Percentiles rank a stretch among this genome's conserved stretches.
phyloP scores from a whole-genome alignment of 2,329 filamentous ascomycete species.

The Fusarium concolor region DNA sequence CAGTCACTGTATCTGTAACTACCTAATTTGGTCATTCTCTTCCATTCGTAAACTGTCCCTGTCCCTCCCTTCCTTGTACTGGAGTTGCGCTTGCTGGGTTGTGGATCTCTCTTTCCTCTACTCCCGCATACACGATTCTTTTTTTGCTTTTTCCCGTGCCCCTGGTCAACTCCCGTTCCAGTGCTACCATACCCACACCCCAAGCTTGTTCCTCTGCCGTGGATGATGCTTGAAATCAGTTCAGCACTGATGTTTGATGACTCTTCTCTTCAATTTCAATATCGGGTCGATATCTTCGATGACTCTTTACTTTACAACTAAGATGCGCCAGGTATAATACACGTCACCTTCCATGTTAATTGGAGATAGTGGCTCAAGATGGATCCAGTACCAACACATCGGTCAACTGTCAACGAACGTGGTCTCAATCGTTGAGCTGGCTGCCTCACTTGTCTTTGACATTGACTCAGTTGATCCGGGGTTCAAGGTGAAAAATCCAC shows the following conservation, averaged over 20 bases:
- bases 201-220: not conserved
- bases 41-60: constrained; percentile 3
- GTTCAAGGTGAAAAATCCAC: constrained; percentile 4
- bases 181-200: constrained; percentile 40
- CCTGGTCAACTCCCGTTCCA: constrained; percentile 34
- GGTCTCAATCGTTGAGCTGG: constrained; percentile 8
- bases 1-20: too few species aligned
- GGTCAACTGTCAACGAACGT: not conserved
- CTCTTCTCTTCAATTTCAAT: not conserved
- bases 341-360: constrained; percentile 26
- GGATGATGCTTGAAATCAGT: too few species aligned
- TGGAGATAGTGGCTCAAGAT: constrained; percentile 2
- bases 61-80: not conserved
- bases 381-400: constrained; percentile 7
- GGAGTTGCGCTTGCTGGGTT: not conserved
- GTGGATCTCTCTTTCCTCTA: constrained; percentile 34
- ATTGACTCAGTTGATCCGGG: constrained; percentile 11
- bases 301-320: constrained; percentile 15
- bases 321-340: constrained; percentile 21
- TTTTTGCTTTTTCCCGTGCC: constrained; percentile 42
- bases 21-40: not conserved
- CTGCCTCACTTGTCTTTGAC: constrained; percentile 20
- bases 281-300: not conserved
- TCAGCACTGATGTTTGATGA: not conserved
- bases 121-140: constrained; percentile 43